Base-by-base conservation (phyloP, 176 grass and related monocot species). In the Olyra latifolia region DNA sequence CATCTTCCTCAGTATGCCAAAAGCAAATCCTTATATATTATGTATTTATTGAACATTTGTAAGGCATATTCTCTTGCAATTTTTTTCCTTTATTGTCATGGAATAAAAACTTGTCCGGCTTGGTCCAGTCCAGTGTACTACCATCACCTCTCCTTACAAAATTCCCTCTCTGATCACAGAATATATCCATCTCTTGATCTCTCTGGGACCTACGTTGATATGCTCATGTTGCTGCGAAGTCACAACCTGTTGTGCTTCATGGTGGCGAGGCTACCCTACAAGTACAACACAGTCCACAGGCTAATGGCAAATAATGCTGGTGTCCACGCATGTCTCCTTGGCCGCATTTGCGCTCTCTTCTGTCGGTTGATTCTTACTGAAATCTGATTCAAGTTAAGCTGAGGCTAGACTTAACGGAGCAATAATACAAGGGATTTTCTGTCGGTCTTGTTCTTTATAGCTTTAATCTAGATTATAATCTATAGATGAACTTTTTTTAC, bases 161-260 rank as follows among this genome's bases (percentile, higher is more conserved):
- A 78, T 63, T 71, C 83, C 55, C 17, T 14, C 29, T 24, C 9
- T 41, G 19, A 55, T 40, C 45, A 30, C 7, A 46, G 43, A 71
- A 85, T 78, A 78, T 78, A 63, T 78, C 65, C 62, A 12, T 70
- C 66, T 49, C 56, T 57, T 85, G 50, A 19, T 70, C 66, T 49
- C 56, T 57, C 78, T 12, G 43, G 75, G 75, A 7, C 24, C 72
- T 78, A 62, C 75, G 38, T 13, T 71, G 45, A 72, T 72, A 78
- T 70, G 75, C 44, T 44, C 16, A 25, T 62, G 65, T 60, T 60
- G 63, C 22, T 24, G 14, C n/a, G 65, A 78, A 53, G 66, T 78
- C 42, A 61, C 28, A 30, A 0, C 54, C 39, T 48, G 73, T 15
- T 71, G 53, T 70, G 48, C 62, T 69, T 60, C 39, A 17, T 22